A percentile compares a stretch with the other conserved stretches of the same genome.
Evolutionary conservation across 257 asterid species (phyloP).

Genomic region (Penstemon davidsonii): DNA sequence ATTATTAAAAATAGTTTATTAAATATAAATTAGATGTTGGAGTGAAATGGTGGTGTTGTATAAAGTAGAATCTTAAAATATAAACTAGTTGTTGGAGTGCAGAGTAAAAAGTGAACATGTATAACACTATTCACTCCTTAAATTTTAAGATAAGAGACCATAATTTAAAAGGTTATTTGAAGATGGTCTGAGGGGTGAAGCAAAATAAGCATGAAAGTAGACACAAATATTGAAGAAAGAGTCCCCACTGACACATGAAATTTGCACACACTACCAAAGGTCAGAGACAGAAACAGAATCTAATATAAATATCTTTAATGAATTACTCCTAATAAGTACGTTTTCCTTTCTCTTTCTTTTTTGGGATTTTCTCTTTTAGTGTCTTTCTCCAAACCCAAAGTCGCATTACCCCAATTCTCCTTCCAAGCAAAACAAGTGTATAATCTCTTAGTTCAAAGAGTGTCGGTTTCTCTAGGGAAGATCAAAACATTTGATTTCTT

Average conservation of each 20-base stretch:
- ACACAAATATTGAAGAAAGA: not conserved
- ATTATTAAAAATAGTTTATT: no score
- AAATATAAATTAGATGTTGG: no score
- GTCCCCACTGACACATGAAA: conserved; percentile 5
- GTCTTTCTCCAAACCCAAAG: conserved; percentile 17
- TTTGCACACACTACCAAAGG: conserved; percentile 19
- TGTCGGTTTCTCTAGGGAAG: conserved; percentile 35
- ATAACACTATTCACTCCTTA: no score
- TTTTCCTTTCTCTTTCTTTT: conserved; percentile 20
- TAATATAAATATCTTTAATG: not conserved
- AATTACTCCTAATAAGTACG: not conserved
- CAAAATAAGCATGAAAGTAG: conserved; percentile 1
- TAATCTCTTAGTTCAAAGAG: conserved; percentile 35
- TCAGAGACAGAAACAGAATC: conserved; percentile 13
- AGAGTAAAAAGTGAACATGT: no score
- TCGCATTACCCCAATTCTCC: not conserved
- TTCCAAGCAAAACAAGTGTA: conserved; percentile 20
- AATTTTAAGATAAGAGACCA: no score
- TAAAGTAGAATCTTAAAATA: no score
- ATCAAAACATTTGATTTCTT: not conserved
- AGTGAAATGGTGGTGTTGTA: no score
- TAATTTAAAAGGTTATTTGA: no score
- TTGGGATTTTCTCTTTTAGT: conserved; percentile 29
- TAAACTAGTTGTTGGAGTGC: no score
- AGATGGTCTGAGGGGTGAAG: not conserved